A percentile compares a stretch with the other conserved stretches of the same genome.
phyloP scores from a whole-genome alignment of 257 asterid genomes.

The Thymus mandschuricus region DNA sequence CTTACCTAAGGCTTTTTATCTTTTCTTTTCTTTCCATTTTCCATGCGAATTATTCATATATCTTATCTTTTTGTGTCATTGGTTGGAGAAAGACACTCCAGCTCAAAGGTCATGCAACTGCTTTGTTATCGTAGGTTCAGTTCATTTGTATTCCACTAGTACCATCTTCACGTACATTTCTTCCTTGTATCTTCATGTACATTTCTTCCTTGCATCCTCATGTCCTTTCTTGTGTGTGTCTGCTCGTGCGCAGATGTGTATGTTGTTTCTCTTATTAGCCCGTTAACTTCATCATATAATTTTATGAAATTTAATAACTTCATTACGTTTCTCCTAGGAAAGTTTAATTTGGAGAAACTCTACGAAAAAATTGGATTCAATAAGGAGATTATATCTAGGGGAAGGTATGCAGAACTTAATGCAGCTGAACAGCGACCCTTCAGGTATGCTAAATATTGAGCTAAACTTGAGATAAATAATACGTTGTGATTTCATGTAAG shows the following conservation, averaged over 20 bases:
- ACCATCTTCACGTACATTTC: neutral
- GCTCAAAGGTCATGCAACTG: slow-evolving; percentile 3
- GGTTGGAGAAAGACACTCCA: neutral
- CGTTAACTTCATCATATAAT: slow-evolving; percentile 12
- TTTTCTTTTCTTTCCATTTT: too few species aligned
- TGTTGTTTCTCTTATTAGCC: slow-evolving; percentile 10
- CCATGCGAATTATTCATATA: neutral
- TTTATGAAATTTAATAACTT: slow-evolving; percentile 18
- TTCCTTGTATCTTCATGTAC: slow-evolving; percentile 5
- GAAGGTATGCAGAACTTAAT: slow-evolving; percentile 85
- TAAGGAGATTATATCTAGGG: slow-evolving; percentile 90
- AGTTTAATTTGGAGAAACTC: slow-evolving; percentile 79
- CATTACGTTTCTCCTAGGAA: slow-evolving; percentile 57
- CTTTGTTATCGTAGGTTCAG: slow-evolving; percentile 12
- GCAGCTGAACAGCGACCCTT: slow-evolving; percentile 96
- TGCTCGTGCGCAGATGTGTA: neutral
- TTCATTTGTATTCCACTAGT: slow-evolving; percentile 19
- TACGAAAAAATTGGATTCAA: slow-evolving; percentile 92
- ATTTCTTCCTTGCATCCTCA: neutral
- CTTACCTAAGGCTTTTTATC: neutral
- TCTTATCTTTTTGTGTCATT: slow-evolving; percentile 5
- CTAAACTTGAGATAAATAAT: neutral
- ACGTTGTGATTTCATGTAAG: neutral
- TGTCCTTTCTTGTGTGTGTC: neutral
- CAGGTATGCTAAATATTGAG: slow-evolving; percentile 49